Conservation (phyloP, 306 rosid genomes). For the Cucumis hystrix region DNA sequence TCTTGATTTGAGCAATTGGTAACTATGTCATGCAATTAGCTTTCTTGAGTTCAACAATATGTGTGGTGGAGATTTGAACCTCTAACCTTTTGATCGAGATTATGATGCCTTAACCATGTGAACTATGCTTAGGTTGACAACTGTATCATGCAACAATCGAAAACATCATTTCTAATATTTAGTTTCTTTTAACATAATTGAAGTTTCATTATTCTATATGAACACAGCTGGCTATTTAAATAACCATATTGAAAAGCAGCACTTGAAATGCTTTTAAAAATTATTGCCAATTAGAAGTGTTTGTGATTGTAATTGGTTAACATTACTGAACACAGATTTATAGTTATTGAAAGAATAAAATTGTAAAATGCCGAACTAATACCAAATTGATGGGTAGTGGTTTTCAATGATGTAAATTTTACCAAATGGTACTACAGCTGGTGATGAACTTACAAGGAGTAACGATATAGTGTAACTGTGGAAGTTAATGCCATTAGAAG, state of each 20-base stretch:
- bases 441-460: background rate
- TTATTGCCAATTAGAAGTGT: background rate
- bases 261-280: background rate
- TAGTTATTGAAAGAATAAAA: background rate
- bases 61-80: background rate
- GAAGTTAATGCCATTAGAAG: background rate
- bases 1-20: background rate
- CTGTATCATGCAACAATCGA: background rate
- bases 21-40: background rate
- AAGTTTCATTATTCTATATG: background rate
- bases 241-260: background rate
- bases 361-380: background rate
- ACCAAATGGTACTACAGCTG: background rate
- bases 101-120: background rate
- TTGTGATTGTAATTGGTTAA: background rate
- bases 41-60: background rate
- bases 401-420: background rate
- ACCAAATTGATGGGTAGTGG: background rate
- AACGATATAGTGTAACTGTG: background rate
- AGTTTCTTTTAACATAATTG: background rate
- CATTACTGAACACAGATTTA: background rate
- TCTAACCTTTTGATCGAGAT: background rate
- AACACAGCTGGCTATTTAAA: background rate
- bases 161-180: background rate
- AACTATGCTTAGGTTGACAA: background rate